These are phyloP conservation scores for Penicillium crystallinum DNA, from an alignment of 495 filamentous ascomycete genomes.

Conservation along the genomic window DNA sequence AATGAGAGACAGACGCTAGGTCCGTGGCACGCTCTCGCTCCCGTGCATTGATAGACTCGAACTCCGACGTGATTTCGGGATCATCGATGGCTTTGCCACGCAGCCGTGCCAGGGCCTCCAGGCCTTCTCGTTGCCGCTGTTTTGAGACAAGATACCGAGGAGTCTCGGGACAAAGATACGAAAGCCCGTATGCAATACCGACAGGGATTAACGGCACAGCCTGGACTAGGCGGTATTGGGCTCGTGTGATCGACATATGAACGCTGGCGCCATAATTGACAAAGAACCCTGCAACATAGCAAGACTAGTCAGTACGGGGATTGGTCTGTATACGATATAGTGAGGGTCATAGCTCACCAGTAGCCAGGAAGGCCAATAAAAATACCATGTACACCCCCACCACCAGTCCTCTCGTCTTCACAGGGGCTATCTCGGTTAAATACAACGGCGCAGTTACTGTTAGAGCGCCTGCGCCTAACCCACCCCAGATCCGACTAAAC, in stretches of 20 bases:
- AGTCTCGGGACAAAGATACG: slow-evolving; percentile 36
- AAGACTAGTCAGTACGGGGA: neutral
- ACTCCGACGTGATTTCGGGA: slow-evolving; percentile 30
- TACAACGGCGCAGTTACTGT: slow-evolving; percentile 48
- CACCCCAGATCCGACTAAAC: slow-evolving; percentile 41
- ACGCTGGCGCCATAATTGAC: slow-evolving; percentile 42
- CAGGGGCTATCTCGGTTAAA: slow-evolving; percentile 48
- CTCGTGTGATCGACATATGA: slow-evolving; percentile 35
- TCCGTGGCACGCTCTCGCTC: slow-evolving; percentile 24
- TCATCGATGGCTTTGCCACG: slow-evolving; percentile 30
- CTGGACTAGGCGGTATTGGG: slow-evolving; percentile 43
- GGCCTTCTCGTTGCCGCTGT: slow-evolving; percentile 28
- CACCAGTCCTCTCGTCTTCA: slow-evolving; percentile 43
- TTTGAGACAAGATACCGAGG: slow-evolving; percentile 40
- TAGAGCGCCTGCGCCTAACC: slow-evolving; percentile 44
- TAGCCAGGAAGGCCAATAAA: slow-evolving; percentile 31
- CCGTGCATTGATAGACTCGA: slow-evolving; percentile 31
- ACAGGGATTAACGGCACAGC: slow-evolving; percentile 39
- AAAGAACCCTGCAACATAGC: slow-evolving; percentile 37
- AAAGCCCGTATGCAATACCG: slow-evolving; percentile 33
- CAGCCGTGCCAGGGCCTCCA: slow-evolving; percentile 35
- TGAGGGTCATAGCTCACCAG: slow-evolving; percentile 26
- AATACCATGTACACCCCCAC: slow-evolving; percentile 50
- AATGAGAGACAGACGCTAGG: slow-evolving; percentile 30
- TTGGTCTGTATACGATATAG: neutral